A percentile compares a stretch with the other conserved stretches of the same genome.
phyloP scores from a whole-genome alignment of 495 filamentous ascomycete species.

The Chaetomium tenue region DNA sequence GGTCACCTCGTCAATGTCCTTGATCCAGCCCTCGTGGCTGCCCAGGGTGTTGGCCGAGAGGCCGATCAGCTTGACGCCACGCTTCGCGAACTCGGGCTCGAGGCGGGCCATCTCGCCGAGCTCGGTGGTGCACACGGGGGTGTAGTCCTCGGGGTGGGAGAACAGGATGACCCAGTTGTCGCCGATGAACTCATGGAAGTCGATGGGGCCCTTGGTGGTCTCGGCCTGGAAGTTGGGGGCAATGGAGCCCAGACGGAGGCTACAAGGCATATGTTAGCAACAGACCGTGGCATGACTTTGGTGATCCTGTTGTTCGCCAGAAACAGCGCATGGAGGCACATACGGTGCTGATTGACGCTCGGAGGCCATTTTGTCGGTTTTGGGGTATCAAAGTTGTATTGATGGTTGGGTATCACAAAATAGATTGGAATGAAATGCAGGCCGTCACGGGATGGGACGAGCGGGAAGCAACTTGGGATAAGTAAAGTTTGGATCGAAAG shows the following conservation, averaged over 20 bases:
- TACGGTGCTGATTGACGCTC: conserved; percentile 50
- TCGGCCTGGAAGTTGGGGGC: conserved; percentile 94
- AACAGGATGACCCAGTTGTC: conserved; percentile 94
- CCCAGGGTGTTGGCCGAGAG: conserved; percentile 78
- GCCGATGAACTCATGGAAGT: conserved; percentile 97
- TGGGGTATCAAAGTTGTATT: conserved; percentile 14
- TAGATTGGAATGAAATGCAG: background rate
- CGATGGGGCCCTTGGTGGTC: conserved; percentile 85
- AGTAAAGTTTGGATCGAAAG: background rate
- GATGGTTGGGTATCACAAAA: conserved; percentile 6
- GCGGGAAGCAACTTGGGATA: background rate
- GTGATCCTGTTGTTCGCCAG: background rate
- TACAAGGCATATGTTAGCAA: conserved; percentile 26
- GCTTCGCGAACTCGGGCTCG: conserved; percentile 92
- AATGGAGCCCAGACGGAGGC: conserved; percentile 83
- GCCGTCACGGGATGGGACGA: background rate
- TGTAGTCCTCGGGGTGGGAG: conserved; percentile 94
- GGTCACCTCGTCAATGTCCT: conserved; percentile 92
- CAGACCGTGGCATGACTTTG: background rate
- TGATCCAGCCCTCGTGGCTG: conserved; percentile 75
- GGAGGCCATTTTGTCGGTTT: conserved; percentile 50
- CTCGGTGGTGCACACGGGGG: conserved; percentile 97
- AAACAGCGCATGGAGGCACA: conserved; percentile 27
- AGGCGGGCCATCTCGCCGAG: conserved; percentile 95
- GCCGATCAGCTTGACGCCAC: conserved; percentile 93